A percentile compares a stretch with the other conserved stretches of the same genome.
These are phyloP conservation scores for Sporothrix brasiliensis DNA, from an alignment of 2,329 filamentous ascomycete genomes.

Conservation along the genomic window DNA sequence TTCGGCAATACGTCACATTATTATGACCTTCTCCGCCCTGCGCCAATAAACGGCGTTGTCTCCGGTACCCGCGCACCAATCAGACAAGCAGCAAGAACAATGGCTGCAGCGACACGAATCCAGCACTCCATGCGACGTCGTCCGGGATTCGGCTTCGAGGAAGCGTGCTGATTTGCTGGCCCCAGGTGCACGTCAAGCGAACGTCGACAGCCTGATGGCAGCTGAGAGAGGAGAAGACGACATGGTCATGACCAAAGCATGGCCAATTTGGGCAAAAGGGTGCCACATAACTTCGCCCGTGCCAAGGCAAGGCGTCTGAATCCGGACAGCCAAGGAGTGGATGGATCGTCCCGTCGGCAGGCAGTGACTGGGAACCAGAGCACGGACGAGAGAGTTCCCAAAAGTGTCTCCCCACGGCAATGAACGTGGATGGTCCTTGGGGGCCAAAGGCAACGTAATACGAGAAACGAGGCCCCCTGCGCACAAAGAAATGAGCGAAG, in stretches of 20 bases:
- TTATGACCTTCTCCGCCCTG: background rate
- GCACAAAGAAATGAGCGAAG: background rate
- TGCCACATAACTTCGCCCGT: background rate
- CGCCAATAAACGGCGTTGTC: background rate
- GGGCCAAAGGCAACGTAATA: background rate
- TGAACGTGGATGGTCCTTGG: background rate
- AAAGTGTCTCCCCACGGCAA: background rate
- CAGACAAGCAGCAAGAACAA: background rate
- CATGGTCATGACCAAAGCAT: background rate
- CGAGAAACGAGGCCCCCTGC: background rate
- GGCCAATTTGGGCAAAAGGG: background rate
- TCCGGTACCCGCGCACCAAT: constrained; percentile 1
- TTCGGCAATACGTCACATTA: background rate
- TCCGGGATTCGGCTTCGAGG: background rate
- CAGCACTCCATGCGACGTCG: constrained; percentile 10
- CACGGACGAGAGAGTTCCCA: background rate
- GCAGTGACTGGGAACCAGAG: background rate
- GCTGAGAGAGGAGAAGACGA: background rate
- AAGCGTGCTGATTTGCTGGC: background rate
- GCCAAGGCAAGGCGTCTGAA: background rate
- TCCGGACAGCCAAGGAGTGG: constrained; percentile 4
- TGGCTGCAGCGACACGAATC: background rate
- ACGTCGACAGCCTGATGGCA: background rate
- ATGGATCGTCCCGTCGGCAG: constrained; percentile 7
- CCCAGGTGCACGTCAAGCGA: background rate